These are phyloP conservation scores for Sphenostylis stenocarpa DNA, from an alignment of 306 rosid species.

Conservation along the genomic window DNA sequence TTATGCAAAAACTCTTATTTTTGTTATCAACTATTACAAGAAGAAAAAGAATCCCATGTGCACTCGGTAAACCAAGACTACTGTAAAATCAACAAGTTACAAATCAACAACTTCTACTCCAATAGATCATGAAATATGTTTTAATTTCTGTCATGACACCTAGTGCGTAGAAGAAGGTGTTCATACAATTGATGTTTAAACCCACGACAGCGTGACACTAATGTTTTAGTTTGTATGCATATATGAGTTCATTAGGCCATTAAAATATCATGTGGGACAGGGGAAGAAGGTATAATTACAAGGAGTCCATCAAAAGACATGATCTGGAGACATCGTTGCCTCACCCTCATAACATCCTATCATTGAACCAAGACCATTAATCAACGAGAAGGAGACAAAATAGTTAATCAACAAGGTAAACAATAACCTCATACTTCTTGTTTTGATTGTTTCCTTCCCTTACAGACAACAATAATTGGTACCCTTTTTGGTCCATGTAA, in stretches of 20 bases:
- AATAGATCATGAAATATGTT: not conserved
- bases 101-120: not conserved
- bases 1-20: too few relatives aligned
- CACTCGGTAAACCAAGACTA: too few relatives aligned
- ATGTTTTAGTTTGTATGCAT: too few relatives aligned
- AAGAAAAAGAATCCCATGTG: too few relatives aligned
- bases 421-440: constrained; percentile 54
- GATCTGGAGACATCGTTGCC: constrained; percentile 29
- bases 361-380: constrained; percentile 56
- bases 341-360: constrained; percentile 39
- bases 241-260: not conserved
- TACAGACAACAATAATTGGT: constrained; percentile 26
- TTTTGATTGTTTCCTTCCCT: constrained; percentile 19
- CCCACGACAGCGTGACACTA: not conserved
- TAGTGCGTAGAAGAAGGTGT: not conserved
- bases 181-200: not conserved
- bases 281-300: constrained; percentile 6
- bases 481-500: constrained; percentile 27
- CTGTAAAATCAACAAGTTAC: too few relatives aligned
- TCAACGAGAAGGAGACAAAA: constrained; percentile 37
- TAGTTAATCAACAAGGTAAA: constrained; percentile 26
- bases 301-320: constrained; percentile 12
- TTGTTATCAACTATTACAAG: too few relatives aligned
- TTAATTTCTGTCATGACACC: not conserved
- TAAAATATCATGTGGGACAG: constrained; percentile 6